Conservation (phyloP, 2,329 filamentous ascomycete genomes). For the Xylariomycetidae sp. region DNA sequence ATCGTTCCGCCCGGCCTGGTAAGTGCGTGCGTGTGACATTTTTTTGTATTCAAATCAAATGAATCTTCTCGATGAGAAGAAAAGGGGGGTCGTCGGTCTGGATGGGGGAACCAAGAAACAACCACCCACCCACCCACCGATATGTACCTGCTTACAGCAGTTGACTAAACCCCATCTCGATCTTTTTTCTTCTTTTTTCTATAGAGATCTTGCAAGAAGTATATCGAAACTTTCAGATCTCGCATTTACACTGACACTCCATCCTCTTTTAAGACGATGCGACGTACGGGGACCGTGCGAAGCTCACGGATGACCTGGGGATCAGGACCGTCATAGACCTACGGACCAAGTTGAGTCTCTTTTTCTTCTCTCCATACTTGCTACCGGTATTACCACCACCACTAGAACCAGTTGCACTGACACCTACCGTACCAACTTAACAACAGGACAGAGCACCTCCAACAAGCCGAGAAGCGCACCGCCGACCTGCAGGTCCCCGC, state of each 20-base stretch:
- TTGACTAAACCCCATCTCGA: no score
- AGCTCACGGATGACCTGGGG: slow-evolving; percentile 54
- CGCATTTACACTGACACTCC: background rate
- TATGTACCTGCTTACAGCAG: no score
- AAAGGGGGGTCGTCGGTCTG: no score
- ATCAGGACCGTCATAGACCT: slow-evolving; percentile 75
- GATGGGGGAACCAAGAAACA: no score
- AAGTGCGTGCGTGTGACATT: no score
- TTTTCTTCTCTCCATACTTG: background rate
- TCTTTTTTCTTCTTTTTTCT: background rate
- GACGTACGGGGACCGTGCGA: slow-evolving; percentile 56
- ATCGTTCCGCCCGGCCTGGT: slow-evolving; percentile 62
- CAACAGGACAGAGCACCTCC: slow-evolving; percentile 65
- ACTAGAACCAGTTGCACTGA: no score
- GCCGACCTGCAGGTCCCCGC: slow-evolving; percentile 40
- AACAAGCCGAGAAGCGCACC: slow-evolving; percentile 59
- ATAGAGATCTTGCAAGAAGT: background rate
- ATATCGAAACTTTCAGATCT: background rate
- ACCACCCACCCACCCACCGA: no score
- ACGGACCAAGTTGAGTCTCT: slow-evolving; percentile 55
- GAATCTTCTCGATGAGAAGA: no score
- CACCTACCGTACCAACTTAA: slow-evolving; percentile 2
- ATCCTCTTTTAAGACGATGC: slow-evolving; percentile 60
- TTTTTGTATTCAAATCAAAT: no score
- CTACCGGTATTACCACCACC: no score